phyloP scores from a whole-genome alignment of 1,139 yeast genomes.

The Cylindricascospora bacillispora region DNA sequence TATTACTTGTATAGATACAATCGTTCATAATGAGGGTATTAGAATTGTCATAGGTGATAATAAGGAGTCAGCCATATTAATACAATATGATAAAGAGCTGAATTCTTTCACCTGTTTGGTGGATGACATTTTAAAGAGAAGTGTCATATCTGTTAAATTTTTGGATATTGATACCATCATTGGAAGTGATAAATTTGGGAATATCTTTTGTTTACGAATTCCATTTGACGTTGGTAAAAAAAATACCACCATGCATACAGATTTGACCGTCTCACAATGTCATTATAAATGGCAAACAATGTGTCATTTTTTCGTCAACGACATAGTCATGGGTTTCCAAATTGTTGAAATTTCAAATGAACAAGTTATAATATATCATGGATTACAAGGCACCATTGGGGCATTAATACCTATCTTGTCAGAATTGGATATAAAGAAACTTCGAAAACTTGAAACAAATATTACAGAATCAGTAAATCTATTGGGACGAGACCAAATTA shows the following conservation, averaged over 20 bases:
- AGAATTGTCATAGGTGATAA: conserved; percentile 61
- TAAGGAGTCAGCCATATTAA: conserved; percentile 46
- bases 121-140: conserved; percentile 59
- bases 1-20: not conserved
- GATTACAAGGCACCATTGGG: conserved; percentile 76
- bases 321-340: conserved; percentile 52
- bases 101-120: conserved; percentile 50
- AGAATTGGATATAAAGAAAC: conserved; percentile 47
- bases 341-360: conserved; percentile 33
- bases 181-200: conserved; percentile 89
- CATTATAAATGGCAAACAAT: conserved; percentile 40
- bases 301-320: conserved; percentile 57
- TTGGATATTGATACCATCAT: conserved; percentile 67
- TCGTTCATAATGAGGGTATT: conserved; percentile 11
- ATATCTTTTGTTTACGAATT: conserved; percentile 53
- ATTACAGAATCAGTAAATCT: conserved; percentile 38
- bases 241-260: conserved; percentile 16
- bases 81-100: conserved; percentile 38
- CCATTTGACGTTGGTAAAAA: conserved; percentile 20
- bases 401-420: conserved; percentile 55
- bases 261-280: conserved; percentile 6
- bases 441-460: conserved; percentile 40
- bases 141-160: conserved; percentile 44
- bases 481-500: conserved; percentile 55
- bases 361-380: conserved; percentile 57